A percentile compares a stretch with the other conserved stretches of the same genome.
Evolutionary conservation across 2,329 filamentous ascomycete genomes (phyloP).

Genomic region (Colletotrichum liaoningense): DNA sequence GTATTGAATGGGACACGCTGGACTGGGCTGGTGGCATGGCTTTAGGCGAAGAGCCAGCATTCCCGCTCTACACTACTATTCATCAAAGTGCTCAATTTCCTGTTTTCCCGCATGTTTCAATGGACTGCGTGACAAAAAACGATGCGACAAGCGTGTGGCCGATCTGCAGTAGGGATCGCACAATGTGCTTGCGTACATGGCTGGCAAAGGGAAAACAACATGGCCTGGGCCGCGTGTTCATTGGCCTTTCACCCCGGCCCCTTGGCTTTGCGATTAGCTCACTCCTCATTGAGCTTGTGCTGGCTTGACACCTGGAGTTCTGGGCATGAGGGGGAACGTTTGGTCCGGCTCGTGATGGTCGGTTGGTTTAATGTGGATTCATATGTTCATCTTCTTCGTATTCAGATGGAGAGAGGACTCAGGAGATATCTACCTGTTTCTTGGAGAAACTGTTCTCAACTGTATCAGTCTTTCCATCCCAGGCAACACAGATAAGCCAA

Average conservation of each 20-base stretch:
- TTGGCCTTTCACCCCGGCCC: neutral
- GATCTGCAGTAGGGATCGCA: slow-evolving; percentile 33
- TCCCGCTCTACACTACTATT: slow-evolving; percentile 5
- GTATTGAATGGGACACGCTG: neutral
- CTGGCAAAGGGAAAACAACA: slow-evolving; percentile 12
- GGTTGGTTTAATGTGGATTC: neutral
- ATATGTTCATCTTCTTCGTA: neutral
- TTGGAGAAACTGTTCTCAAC: neutral
- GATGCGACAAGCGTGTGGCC: slow-evolving; percentile 24
- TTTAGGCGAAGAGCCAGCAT: neutral
- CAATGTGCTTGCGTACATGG: slow-evolving; percentile 30
- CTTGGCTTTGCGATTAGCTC: slow-evolving; percentile 21
- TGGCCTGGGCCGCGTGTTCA: slow-evolving; percentile 2
- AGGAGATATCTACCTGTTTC: neutral
- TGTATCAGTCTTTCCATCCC: neutral
- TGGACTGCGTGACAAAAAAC: slow-evolving; percentile 13
- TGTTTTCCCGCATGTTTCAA: slow-evolving; percentile 16
- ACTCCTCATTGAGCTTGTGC: neutral
- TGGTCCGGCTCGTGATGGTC: slow-evolving; percentile 12
- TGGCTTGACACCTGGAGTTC: slow-evolving; percentile 6
- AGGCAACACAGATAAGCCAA: neutral
- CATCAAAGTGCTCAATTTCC: slow-evolving; percentile 6
- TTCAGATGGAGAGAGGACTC: neutral
- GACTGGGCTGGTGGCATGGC: slow-evolving; percentile 1
- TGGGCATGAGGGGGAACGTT: neutral